These are phyloP conservation scores for Chlorencoelia australis DNA, from an alignment of 2,329 filamentous ascomycete genomes.

Conservation along the genomic window DNA sequence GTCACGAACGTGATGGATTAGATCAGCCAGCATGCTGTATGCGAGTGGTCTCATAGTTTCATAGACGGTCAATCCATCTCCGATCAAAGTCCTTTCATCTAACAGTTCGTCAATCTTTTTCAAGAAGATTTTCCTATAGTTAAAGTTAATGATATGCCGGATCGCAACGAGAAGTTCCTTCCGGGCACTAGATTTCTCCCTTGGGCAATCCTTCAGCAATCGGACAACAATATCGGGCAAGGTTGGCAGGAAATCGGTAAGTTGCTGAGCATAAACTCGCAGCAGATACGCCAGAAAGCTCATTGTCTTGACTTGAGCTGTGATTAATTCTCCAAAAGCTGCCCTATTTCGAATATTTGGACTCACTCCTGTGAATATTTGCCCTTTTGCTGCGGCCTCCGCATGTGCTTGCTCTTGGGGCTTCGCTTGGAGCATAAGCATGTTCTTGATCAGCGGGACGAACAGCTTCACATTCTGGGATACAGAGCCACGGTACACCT, in stretches of 20 bases:
- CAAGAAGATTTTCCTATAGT: constrained; percentile 90
- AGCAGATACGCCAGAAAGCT: constrained; percentile 93
- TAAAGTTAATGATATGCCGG: constrained; percentile 98
- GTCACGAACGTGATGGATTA: constrained; percentile 94
- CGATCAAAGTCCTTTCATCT: constrained; percentile 88
- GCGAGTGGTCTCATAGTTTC: constrained; percentile 92
- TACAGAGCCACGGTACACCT: constrained; percentile 76
- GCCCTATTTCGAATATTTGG: constrained; percentile 86
- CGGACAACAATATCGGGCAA: constrained; percentile 86
- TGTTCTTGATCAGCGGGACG: constrained; percentile 85
- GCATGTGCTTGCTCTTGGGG: constrained; percentile 87
- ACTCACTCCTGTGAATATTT: constrained; percentile 86
- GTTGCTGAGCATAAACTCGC: constrained; percentile 74
- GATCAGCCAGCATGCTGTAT: constrained; percentile 95
- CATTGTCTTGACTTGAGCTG: constrained; percentile 98
- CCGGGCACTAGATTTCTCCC: constrained; percentile 84
- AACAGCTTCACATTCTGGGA: constrained; percentile 81
- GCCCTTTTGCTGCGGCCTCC: constrained; percentile 68
- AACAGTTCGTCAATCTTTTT: constrained; percentile 90
- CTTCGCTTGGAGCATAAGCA: constrained; percentile 78
- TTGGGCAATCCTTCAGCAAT: constrained; percentile 82
- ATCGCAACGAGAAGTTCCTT: constrained; percentile 96
- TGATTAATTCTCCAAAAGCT: constrained; percentile 96
- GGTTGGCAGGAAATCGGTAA: constrained; percentile 77
- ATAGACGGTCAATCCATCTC: constrained; percentile 91